Conservation (phyloP, 1,139 yeast species). For the Hemisphaericaspora lyxosophila region DNA sequence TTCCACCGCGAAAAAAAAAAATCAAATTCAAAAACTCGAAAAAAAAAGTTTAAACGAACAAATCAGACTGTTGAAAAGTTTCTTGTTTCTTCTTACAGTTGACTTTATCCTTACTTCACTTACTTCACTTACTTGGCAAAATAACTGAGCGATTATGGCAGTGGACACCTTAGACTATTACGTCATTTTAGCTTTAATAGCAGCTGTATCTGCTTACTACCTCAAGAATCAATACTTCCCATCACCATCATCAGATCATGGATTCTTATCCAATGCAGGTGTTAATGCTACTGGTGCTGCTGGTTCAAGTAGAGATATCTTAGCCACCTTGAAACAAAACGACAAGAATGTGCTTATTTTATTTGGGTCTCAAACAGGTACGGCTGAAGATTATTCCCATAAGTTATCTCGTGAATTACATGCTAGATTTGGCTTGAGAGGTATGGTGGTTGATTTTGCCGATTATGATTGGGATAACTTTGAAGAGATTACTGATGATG, state of each 20-base stretch:
- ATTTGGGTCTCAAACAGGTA: constrained; percentile 97
- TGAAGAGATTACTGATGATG: constrained; percentile 49
- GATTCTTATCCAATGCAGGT: constrained; percentile 32
- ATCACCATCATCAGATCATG: constrained; percentile 30
- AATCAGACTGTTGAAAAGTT: too few relatives aligned
- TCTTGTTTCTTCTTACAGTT: too few relatives aligned
- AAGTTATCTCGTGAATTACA: constrained; percentile 87
- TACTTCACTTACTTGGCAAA: background rate
- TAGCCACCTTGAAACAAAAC: constrained; percentile 59
- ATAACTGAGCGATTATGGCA: too few relatives aligned
- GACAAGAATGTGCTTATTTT: constrained; percentile 78
- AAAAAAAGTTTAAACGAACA: too few relatives aligned
- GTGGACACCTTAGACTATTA: constrained; percentile 70
- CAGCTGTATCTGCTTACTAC: constrained; percentile 65
- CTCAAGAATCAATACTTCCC: constrained; percentile 56
- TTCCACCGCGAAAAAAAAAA: too few relatives aligned
- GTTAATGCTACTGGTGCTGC: constrained; percentile 40
- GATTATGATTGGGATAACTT: constrained; percentile 80
- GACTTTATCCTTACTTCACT: background rate
- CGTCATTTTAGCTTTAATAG: constrained; percentile 63
- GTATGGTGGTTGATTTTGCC: constrained; percentile 87
- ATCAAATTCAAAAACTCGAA: too few relatives aligned
- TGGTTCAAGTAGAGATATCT: constrained; percentile 56
- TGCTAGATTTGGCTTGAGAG: constrained; percentile 75
- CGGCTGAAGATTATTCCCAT: constrained; percentile 97